Conservation (phyloP, 352 stramenopile species). For the Phytophthora sp. region DNA sequence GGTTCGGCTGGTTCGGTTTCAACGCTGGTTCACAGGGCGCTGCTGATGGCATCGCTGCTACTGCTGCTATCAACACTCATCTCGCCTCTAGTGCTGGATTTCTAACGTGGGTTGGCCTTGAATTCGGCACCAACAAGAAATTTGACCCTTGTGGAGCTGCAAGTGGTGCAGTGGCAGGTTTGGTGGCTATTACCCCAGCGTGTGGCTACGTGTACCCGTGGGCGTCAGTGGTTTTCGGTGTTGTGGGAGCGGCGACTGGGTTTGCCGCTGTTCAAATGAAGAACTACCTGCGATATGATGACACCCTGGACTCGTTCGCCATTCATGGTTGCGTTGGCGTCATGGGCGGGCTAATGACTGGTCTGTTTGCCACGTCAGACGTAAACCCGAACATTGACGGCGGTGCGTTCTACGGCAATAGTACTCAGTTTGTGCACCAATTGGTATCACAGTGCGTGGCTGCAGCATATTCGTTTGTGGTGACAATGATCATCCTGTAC, state of each 20-base stretch:
- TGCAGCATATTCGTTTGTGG: slow-evolving; percentile 66
- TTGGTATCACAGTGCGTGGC: slow-evolving; percentile 62
- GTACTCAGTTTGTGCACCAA: slow-evolving; percentile 55
- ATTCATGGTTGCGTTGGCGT: slow-evolving; percentile 77
- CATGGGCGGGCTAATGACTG: slow-evolving; percentile 66
- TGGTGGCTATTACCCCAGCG: slow-evolving; percentile 74
- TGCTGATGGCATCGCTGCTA: slow-evolving; percentile 68
- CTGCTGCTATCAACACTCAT: slow-evolving; percentile 79
- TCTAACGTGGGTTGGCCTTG: slow-evolving; percentile 70
- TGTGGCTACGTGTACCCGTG: slow-evolving; percentile 78
- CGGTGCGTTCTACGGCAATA: slow-evolving; percentile 62
- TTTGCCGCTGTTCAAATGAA: slow-evolving; percentile 71
- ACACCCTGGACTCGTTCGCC: slow-evolving; percentile 82
- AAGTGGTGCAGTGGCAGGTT: slow-evolving; percentile 64
- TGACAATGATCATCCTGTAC: slow-evolving; percentile 76
- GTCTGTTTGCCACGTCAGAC: slow-evolving; percentile 67
- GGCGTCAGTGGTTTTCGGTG: slow-evolving; percentile 72
- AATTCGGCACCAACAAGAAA: slow-evolving; percentile 57
- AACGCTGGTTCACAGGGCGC: slow-evolving; percentile 72
- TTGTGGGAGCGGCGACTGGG: slow-evolving; percentile 58
- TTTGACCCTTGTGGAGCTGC: slow-evolving; percentile 70
- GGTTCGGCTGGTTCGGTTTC: slow-evolving; percentile 91
- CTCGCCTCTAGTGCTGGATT: slow-evolving; percentile 65
- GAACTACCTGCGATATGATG: slow-evolving; percentile 74
- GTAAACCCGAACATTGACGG: slow-evolving; percentile 64